phyloP scores from a whole-genome alignment of 257 asterid species.

The Nicotiana sylvestris region DNA sequence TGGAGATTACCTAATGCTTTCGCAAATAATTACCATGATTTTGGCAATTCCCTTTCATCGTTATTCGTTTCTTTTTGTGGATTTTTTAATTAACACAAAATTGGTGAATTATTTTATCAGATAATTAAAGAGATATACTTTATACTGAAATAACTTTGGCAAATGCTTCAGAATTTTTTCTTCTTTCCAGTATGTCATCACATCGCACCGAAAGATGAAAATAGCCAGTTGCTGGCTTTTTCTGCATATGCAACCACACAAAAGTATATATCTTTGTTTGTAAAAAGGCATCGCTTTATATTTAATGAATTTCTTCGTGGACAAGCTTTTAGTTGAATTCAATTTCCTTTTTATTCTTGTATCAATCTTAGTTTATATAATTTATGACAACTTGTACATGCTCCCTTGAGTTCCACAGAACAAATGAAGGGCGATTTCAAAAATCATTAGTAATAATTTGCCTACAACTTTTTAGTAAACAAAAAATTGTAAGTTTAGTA shows the following conservation, averaged over 20 bases:
- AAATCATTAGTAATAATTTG: no score
- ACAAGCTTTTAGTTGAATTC: background rate
- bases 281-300: background rate
- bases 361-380: no score
- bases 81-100: background rate
- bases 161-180: background rate
- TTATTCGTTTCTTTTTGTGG: background rate
- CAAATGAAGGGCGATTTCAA: no score
- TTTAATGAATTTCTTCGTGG: background rate
- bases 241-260: background rate
- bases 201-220: background rate
- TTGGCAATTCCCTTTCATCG: background rate
- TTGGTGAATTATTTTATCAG: background rate
- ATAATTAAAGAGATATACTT: background rate
- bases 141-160: background rate
- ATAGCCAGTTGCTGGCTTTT: background rate
- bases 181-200: background rate
- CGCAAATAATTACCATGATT: no score
- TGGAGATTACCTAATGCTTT: no score
- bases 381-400: no score
- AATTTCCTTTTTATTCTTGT: no score
- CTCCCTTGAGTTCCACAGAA: no score
- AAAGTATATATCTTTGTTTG: background rate
- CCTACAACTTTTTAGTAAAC: no score
- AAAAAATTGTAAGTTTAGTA: no score